Conservation (phyloP, 441 rosid species). For the Macaranga tanarius region DNA sequence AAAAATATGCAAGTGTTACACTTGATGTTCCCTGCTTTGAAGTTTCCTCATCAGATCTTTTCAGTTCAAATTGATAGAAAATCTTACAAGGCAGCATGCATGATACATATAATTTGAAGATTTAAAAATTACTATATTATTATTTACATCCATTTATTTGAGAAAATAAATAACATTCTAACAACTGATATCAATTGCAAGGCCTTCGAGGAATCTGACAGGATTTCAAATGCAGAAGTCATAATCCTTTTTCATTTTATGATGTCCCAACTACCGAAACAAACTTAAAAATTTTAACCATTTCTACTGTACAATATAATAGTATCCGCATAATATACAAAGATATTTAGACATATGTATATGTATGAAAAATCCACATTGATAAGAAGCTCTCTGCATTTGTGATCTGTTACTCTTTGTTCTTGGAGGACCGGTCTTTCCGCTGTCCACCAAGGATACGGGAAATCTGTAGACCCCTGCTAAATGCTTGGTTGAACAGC, state of each 20-base stretch:
- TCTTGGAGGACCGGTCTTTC: constrained; percentile 56
- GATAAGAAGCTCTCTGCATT: background rate
- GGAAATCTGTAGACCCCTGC: constrained; percentile 88
- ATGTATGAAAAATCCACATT: background rate
- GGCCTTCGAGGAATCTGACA: background rate
- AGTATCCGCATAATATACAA: too few relatives aligned
- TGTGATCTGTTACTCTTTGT: constrained; percentile 38
- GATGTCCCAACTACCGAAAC: background rate
- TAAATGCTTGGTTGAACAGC: constrained; percentile 96
- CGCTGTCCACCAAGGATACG: constrained; percentile 80
- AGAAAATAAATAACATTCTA: background rate
- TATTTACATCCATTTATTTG: background rate
- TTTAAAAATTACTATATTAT: too few relatives aligned
- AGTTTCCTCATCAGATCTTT: too few relatives aligned
- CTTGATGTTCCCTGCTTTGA: too few relatives aligned
- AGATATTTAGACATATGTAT: background rate
- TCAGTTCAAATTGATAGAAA: too few relatives aligned
- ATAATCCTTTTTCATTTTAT: background rate
- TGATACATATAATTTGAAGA: too few relatives aligned
- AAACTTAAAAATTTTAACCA: background rate
- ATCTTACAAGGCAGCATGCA: too few relatives aligned
- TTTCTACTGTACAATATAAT: background rate
- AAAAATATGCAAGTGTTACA: too few relatives aligned
- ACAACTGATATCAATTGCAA: background rate
- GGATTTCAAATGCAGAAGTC: background rate